Evolutionary conservation across 495 filamentous ascomycete genomes (phyloP).

Genomic region (Tuber indicum): DNA sequence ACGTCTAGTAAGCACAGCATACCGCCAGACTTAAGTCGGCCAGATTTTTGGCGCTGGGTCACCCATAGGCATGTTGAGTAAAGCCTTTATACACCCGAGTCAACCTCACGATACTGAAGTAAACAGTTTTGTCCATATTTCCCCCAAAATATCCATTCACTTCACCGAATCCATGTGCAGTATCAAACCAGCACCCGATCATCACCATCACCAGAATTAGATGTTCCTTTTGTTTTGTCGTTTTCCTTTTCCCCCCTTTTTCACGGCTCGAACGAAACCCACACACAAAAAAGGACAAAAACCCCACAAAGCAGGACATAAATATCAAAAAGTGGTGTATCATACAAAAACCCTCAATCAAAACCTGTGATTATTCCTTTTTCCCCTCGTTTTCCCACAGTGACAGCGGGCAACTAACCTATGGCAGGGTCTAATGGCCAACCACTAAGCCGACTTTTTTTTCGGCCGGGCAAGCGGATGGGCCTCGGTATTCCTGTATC

Average conservation of each 20-base stretch:
- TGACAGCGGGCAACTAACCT: constrained; percentile 13
- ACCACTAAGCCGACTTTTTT: constrained; percentile 13
- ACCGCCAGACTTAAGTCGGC: not conserved
- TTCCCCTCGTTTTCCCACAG: constrained; percentile 11
- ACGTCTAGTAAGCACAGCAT: not conserved
- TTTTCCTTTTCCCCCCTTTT: not conserved
- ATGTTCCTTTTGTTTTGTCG: not conserved
- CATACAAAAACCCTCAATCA: constrained; percentile 9
- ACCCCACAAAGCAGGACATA: not conserved
- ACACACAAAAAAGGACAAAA: not conserved
- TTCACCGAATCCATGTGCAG: not conserved
- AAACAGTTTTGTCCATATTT: not conserved
- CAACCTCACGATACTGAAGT: not conserved
- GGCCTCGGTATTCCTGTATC: constrained; percentile 62
- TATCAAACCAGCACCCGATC: not conserved
- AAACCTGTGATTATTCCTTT: not conserved
- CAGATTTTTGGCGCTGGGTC: not conserved
- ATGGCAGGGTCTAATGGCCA: not conserved
- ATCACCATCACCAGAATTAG: not conserved
- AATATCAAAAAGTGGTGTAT: not conserved
- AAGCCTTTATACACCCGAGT: not conserved
- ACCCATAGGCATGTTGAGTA: not conserved
- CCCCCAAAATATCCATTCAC: not conserved
- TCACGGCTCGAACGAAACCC: not conserved
- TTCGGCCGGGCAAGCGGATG: constrained; percentile 59